Evolutionary conservation across 352 stramenopile genomes (phyloP).

Genomic region (Pythium monospermum): DNA sequence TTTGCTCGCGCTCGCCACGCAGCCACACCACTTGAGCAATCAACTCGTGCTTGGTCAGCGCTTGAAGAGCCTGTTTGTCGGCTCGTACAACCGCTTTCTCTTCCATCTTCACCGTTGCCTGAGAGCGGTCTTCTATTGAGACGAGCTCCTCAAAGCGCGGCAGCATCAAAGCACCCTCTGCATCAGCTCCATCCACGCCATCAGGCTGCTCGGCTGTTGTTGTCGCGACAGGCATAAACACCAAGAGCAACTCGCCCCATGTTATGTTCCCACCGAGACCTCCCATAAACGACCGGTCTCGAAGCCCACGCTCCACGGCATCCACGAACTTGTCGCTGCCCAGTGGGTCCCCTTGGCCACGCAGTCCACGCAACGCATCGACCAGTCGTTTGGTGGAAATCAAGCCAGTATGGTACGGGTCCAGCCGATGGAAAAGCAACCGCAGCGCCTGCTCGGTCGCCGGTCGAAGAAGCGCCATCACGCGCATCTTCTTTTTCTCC

Average conservation of each 20-base stretch:
- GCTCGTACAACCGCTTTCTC: neutral
- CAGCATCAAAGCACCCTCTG: too few relatives aligned
- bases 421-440: slow-evolving; percentile 57
- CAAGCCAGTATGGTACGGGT: slow-evolving; percentile 57
- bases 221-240: slow-evolving; percentile 49
- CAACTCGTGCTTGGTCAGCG: slow-evolving; percentile 41
- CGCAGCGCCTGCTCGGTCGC: slow-evolving; percentile 49
- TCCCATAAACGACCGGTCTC: slow-evolving; percentile 19
- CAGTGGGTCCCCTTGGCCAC: slow-evolving; percentile 29
- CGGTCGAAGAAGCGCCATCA: slow-evolving; percentile 28
- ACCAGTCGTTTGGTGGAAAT: slow-evolving; percentile 31
- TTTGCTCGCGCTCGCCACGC: slow-evolving; percentile 35
- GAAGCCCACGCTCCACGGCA: slow-evolving; percentile 35
- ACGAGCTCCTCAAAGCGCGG: slow-evolving; percentile 6
- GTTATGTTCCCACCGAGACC: slow-evolving; percentile 35
- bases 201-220: too few relatives aligned
- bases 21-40: slow-evolving; percentile 32
- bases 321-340: slow-evolving; percentile 25
- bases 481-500: neutral
- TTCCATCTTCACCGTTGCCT: neutral
- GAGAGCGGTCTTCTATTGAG: neutral
- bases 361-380: slow-evolving; percentile 31
- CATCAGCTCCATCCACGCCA: too few relatives aligned
- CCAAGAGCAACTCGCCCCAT: slow-evolving; percentile 72
- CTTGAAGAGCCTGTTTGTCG: slow-evolving; percentile 19